Conservation (phyloP, 23 red algal genomes). For the Agarophyton chilense region DNA sequence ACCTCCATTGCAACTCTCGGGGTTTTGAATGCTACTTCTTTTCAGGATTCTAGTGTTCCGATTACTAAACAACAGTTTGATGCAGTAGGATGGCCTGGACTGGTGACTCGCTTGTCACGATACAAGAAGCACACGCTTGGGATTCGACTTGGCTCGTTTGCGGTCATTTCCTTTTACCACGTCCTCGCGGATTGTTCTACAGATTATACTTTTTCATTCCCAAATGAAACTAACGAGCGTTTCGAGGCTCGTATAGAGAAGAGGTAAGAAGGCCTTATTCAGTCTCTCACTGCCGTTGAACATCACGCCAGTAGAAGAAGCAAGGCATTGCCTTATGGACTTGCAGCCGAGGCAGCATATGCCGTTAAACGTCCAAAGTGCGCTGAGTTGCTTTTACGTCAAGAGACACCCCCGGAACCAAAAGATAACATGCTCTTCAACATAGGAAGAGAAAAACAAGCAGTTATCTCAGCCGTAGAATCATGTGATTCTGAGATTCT, state of each 20-base stretch:
- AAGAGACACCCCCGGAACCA: too few relatives aligned
- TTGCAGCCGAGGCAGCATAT: slow-evolving; percentile 40
- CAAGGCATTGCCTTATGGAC: slow-evolving; percentile 16
- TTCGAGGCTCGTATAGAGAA: slow-evolving; percentile 26
- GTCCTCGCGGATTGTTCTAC: slow-evolving; percentile 47
- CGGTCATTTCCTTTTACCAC: slow-evolving; percentile 31
- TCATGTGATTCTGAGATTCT: too few relatives aligned
- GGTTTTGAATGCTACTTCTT: too few relatives aligned
- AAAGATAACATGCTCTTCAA: too few relatives aligned
- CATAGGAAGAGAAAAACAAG: too few relatives aligned
- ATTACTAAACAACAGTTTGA: slow-evolving; percentile 58
- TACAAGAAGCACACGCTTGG: too few relatives aligned
- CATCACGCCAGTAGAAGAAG: slow-evolving; percentile 17
- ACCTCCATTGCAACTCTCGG: slow-evolving; percentile 56
- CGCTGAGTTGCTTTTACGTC: too few relatives aligned
- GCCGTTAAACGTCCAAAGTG: slow-evolving; percentile 45
- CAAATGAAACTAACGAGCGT: slow-evolving; percentile 46
- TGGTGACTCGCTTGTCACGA: slow-evolving; percentile 60
- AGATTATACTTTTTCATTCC: background rate
- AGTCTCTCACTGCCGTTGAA: slow-evolving; percentile 1
- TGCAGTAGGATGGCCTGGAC: slow-evolving; percentile 16
- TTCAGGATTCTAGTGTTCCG: too few relatives aligned
- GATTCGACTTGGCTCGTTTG: slow-evolving; percentile 55
- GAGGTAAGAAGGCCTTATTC: slow-evolving; percentile 28
- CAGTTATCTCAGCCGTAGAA: too few relatives aligned